phyloP scores from a whole-genome alignment of 768 basidiomycete species.

The Termitomyces sp. region DNA sequence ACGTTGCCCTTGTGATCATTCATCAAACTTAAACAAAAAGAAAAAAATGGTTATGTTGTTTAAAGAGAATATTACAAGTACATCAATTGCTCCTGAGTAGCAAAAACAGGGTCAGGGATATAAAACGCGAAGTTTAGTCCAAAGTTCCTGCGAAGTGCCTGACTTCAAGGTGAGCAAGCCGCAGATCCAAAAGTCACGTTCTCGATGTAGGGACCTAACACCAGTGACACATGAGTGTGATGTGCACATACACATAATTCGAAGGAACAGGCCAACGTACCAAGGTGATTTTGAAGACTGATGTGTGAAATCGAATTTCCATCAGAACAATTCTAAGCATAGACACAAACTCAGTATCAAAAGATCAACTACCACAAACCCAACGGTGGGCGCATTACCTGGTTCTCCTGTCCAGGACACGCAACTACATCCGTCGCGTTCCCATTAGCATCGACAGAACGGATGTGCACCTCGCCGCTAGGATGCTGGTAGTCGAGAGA shows the following conservation, averaged over 20 bases:
- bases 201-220: conserved; percentile 23
- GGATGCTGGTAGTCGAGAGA: conserved; percentile 32
- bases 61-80: not conserved
- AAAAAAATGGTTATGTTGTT: no score
- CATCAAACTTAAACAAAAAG: not conserved
- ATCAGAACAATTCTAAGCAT: conserved; percentile 19
- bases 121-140: not conserved
- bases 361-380: not conserved
- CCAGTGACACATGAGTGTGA: not conserved
- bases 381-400: not conserved
- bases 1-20: not conserved
- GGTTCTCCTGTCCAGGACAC: conserved; percentile 36
- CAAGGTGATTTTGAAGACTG: conserved; percentile 16
- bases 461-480: conserved; percentile 35
- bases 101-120: no score
- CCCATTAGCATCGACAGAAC: conserved; percentile 21
- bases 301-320: conserved; percentile 15
- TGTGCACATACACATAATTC: not conserved
- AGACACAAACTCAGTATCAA: not conserved
- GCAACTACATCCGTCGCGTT: conserved; percentile 21
- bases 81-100: not conserved
- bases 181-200: conserved; percentile 21
- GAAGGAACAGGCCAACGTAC: not conserved
- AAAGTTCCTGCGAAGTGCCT: not conserved
- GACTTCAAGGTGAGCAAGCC: conserved; percentile 3